Evolutionary conservation across 2,329 filamentous ascomycete species (phyloP).

Genomic region (Fusarium subtropicale): DNA sequence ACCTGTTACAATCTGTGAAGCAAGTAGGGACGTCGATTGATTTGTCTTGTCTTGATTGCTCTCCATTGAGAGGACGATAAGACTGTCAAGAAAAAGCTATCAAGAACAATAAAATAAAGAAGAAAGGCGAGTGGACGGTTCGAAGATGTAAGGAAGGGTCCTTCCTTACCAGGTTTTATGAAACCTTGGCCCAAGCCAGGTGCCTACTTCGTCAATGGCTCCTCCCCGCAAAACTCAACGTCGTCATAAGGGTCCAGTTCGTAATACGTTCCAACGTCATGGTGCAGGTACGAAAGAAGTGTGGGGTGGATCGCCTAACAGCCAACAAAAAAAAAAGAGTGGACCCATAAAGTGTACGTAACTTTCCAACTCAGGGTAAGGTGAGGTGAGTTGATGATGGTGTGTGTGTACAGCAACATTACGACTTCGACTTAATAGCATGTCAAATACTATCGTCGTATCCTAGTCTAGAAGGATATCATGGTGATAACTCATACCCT

Average conservation of each 20-base stretch:
- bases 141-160: background rate
- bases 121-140: background rate
- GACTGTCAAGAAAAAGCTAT: background rate
- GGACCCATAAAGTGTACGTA: background rate
- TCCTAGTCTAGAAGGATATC: background rate
- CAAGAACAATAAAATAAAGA: background rate
- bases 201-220: background rate
- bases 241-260: constrained; percentile 42
- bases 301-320: background rate
- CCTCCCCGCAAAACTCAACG: constrained; percentile 17
- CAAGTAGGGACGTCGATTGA: constrained; percentile 1
- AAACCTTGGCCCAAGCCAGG: background rate
- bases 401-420: background rate
- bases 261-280: constrained; percentile 30
- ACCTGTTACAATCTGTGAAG: constrained; percentile 7
- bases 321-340: background rate
- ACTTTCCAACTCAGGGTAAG: background rate
- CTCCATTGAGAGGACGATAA: background rate
- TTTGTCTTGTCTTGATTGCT: background rate
- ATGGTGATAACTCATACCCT: background rate
- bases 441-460: background rate
- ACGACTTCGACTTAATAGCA: background rate
- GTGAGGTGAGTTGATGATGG: background rate
- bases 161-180: constrained; percentile 16
- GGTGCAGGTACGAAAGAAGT: constrained; percentile 28